phyloP scores from a whole-genome alignment of 2,329 filamentous ascomycete species.

The Colletotrichum cereale region DNA sequence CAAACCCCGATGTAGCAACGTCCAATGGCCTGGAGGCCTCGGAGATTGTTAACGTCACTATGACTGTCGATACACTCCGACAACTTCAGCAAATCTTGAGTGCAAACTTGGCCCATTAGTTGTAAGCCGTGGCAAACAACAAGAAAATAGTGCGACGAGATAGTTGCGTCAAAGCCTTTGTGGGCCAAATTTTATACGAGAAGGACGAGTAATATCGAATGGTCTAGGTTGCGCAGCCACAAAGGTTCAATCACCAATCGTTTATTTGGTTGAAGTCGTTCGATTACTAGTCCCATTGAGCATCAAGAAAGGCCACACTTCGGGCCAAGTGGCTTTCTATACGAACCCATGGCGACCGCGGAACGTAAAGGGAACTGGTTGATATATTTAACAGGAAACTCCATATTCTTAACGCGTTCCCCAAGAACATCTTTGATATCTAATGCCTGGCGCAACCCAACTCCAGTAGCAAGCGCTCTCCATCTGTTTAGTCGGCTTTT shows the following conservation, averaged over 20 bases:
- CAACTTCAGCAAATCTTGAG: conserved; percentile 46
- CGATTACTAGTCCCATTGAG: not conserved
- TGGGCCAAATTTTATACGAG: not conserved
- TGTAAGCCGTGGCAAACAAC: too few relatives aligned
- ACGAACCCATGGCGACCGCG: not conserved
- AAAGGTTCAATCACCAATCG: not conserved
- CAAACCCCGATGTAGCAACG: conserved; percentile 54
- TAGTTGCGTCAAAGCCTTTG: not conserved
- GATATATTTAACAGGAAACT: too few relatives aligned
- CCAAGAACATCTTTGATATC: too few relatives aligned
- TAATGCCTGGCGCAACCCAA: too few relatives aligned
- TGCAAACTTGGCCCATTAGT: conserved; percentile 15
- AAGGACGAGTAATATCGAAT: not conserved
- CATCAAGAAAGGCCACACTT: not conserved
- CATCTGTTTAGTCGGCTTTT: too few relatives aligned
- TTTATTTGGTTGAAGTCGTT: not conserved
- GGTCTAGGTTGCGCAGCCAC: not conserved
- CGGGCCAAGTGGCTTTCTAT: not conserved
- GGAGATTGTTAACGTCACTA: conserved; percentile 46
- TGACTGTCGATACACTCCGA: conserved; percentile 47
- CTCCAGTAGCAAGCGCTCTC: too few relatives aligned
- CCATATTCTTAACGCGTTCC: too few relatives aligned
- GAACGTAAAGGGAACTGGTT: not conserved
- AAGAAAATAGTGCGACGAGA: too few relatives aligned
- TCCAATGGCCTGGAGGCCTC: conserved; percentile 48